phyloP scores from a whole-genome alignment of 331 rosid genomes.

The Erythrophleum ivorense region DNA sequence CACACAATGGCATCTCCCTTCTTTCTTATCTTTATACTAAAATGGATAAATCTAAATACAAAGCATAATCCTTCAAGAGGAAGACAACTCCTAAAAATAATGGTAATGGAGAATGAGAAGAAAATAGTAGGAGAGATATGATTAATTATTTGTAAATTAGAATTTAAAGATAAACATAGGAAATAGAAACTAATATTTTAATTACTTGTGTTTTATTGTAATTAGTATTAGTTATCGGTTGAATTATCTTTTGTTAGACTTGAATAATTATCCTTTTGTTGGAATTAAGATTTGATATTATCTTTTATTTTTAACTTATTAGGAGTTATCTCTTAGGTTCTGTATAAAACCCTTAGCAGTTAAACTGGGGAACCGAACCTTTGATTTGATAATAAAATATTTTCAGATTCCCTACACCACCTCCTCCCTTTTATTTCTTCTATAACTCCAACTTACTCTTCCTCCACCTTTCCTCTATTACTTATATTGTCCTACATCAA shows the following conservation, averaged over 20 bases:
- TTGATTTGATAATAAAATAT: neutral
- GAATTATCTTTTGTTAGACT: neutral
- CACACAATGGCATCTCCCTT: neutral
- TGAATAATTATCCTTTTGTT: neutral
- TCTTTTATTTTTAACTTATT: neutral
- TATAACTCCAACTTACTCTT: neutral
- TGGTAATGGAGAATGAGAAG: neutral
- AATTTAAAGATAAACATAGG: neutral
- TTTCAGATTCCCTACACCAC: neutral
- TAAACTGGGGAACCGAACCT: neutral
- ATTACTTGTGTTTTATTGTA: neutral
- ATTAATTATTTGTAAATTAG: neutral
- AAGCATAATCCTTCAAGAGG: neutral
- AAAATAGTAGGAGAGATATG: neutral
- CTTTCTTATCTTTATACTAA: neutral
- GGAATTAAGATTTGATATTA: neutral
- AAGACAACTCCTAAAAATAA: neutral
- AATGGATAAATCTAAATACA: neutral
- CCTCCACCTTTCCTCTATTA: neutral
- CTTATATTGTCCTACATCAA: neutral
- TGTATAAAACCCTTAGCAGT: neutral
- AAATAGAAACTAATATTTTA: neutral
- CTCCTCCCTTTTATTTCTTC: neutral
- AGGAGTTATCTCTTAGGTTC: neutral
- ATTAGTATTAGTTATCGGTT: neutral